Evolutionary conservation across 805 yeast species (phyloP), one percentile per base, ranked within the genome.

Genomic region (Lipomyces chichibuensis): DNA sequence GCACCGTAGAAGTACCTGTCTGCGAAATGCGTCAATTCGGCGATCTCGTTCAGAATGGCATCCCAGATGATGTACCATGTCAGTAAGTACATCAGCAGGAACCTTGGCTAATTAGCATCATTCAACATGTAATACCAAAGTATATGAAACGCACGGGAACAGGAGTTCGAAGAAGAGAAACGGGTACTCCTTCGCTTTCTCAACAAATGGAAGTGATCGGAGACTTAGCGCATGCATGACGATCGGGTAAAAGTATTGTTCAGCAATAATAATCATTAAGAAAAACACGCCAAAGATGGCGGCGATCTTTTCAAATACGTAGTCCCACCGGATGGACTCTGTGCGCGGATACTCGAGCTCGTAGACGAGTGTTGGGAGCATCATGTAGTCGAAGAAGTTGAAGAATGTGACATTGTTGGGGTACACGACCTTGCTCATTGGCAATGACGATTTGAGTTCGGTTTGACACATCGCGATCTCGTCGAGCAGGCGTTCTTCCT

Each of bases 41-140:
- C 98, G 73, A 96, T 84, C 29, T 90, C 89, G 75, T 93, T 94
- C 73, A 93, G 81, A 60, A 94, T 94, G 5, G 94, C 88, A 74
- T 95, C 98, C 99, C 99, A 96, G 69, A 96, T 95, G 69, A 95
- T 80, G 76, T 90, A 93, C 79, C 93, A 95, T 0, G 86, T 88
- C 65, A 95, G 79, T 62, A 95, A 74, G 76, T 92, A 94, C 77
- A 89, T 84, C 63, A 88, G 77, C 49, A 91, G 79, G 76, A 95
- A 91, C 17, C 55, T 52, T 13, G 33, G 33, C n/a, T 29, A 7
- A 9, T 60, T 52, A 37, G 32, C n/a, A 37, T 9, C 58, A 17
- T 14, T 25, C 27, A 23, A 56, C 14, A 54, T 29, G 5, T 13
- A 55, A 3, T n/a, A 54, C 9, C 60, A 62, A 43, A 43, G 23